These are phyloP conservation scores for Jatropha multifida DNA, from an alignment of 441 rosid genomes.

Conservation along the genomic window DNA sequence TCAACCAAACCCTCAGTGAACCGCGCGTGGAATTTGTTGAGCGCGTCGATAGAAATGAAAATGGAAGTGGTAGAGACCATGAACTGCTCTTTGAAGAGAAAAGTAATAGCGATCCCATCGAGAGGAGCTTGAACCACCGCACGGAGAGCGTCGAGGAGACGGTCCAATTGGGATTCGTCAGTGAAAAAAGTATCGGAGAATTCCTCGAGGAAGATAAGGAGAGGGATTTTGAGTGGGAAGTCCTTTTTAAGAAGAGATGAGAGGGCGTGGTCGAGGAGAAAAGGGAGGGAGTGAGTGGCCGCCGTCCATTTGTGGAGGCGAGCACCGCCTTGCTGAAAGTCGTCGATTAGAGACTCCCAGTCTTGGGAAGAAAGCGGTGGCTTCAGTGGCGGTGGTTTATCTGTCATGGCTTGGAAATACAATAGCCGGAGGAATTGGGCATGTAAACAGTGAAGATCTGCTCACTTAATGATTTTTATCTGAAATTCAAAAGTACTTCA, in stretches of 20 bases:
- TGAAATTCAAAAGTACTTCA: no score
- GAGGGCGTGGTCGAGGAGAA: conserved; percentile 60
- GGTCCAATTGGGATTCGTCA: conserved; percentile 33
- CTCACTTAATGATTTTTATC: no score
- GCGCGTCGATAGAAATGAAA: conserved; percentile 49
- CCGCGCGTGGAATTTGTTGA: conserved; percentile 32
- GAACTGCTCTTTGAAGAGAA: conserved; percentile 70
- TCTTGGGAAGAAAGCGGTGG: conserved; percentile 54
- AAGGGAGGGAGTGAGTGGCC: conserved; percentile 28
- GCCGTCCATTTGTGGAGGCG: conserved; percentile 52
- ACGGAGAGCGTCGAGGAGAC: conserved; percentile 66
- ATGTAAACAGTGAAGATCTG: background rate
- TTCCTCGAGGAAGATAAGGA: conserved; percentile 75
- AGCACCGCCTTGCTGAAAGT: conserved; percentile 62
- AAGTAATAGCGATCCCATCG: conserved; percentile 48
- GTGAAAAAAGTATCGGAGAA: conserved; percentile 47
- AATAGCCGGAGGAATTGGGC: background rate
- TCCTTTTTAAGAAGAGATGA: conserved; percentile 62
- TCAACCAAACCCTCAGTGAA: conserved; percentile 61
- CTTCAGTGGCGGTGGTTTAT: background rate
- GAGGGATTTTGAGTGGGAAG: conserved; percentile 63
- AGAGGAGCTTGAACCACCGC: conserved; percentile 65
- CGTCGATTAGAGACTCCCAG: conserved; percentile 78
- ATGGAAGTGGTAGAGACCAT: conserved; percentile 70
- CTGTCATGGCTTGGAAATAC: background rate